Percentiles rank a stretch among this genome's conserved stretches.
These are phyloP conservation scores for Curvularia spicifera DNA, from an alignment of 2,329 filamentous ascomycete genomes.

Conservation along the genomic window DNA sequence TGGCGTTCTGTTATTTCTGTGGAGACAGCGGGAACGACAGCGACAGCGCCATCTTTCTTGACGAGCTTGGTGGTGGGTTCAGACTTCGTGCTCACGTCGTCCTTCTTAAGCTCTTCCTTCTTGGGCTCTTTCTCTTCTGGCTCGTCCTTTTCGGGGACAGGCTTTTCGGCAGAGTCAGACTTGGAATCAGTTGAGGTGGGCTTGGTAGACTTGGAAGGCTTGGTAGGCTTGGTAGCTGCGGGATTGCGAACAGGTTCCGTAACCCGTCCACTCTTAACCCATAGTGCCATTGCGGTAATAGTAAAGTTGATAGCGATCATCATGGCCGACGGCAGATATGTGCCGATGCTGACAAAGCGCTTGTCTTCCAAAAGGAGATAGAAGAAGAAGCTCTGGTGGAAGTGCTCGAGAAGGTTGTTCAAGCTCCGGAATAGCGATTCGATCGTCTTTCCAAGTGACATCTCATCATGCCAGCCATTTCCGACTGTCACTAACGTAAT, in stretches of 20 bases:
- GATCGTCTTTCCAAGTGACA: conserved; percentile 87
- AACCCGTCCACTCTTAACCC: conserved; percentile 78
- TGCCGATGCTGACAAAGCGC: conserved; percentile 96
- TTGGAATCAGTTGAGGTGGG: conserved; percentile 60
- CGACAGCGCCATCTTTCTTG: conserved; percentile 43
- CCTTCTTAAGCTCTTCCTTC: conserved; percentile 39
- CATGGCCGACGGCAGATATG: conserved; percentile 98
- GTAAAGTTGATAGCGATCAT: conserved; percentile 92
- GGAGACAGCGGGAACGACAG: conserved; percentile 49
- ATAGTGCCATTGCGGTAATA: conserved; percentile 92
- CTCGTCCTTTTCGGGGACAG: conserved; percentile 1
- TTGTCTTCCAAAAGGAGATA: conserved; percentile 91
- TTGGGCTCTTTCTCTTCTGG: conserved; percentile 38
- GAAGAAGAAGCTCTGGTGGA: conserved; percentile 99
- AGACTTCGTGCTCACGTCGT: not conserved
- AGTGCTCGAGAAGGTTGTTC: conserved; percentile 94
- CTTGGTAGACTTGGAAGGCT: conserved; percentile 49
- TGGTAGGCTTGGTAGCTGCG: conserved; percentile 30
- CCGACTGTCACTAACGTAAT: conserved; percentile 91
- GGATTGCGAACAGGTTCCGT: conserved; percentile 30
- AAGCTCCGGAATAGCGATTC: conserved; percentile 91
- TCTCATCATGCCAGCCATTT: conserved; percentile 95
- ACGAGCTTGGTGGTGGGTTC: conserved; percentile 36
- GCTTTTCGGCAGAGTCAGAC: not conserved
- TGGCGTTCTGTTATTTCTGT: conserved; percentile 64